Evolutionary conservation across 352 stramenopile genomes (phyloP), one percentile per base, ranked within the genome.

Genomic region (Phytophthora cactorum): DNA sequence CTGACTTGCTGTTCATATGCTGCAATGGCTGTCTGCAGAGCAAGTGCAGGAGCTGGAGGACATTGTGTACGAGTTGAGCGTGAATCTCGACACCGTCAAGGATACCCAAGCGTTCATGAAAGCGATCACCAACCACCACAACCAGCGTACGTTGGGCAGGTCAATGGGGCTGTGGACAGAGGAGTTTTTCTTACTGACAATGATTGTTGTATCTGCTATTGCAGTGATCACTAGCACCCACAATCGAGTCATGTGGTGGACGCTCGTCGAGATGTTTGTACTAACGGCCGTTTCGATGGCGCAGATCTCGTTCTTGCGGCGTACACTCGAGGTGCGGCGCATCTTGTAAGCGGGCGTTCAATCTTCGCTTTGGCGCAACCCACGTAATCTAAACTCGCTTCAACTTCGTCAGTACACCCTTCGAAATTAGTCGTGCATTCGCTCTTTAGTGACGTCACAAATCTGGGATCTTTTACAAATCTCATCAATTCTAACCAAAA

Each of bases 61-160:
- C 41, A 75, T 96, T 47, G 88, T 96, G 50, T 94, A 93, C 64
- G 86, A 96, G 68, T 74, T 96, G 38, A 87, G 82, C n/a, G 79
- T 91, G 66, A 89, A 86, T 41, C 75, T 96, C 41, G 88, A 96
- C 72, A 93, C 85, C 0, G 88, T 96, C 51, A 96, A 94, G 63
- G 88, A 96, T 68, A 92, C 86, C 5, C 86, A 96, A 54, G 78
- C 84, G 39, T 96, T 87, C 76, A 92, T 96, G 85, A 94, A 94
- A 73, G 72, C 84, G 41, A 93, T 95, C 68, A 89, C 84, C n/a
- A 81, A 80, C 63, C 77, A 92, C 66, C 86, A 96, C 66, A 71
- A 89, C 38, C 55, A 91, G 66, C 67, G 88, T 96, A 69, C 56
- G 74, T 67, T 39, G 27, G 3, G 4, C 6, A 2, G 7, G 7